phyloP scores from a whole-genome alignment of 208 protist species.

The Crithidia sp. region DNA sequence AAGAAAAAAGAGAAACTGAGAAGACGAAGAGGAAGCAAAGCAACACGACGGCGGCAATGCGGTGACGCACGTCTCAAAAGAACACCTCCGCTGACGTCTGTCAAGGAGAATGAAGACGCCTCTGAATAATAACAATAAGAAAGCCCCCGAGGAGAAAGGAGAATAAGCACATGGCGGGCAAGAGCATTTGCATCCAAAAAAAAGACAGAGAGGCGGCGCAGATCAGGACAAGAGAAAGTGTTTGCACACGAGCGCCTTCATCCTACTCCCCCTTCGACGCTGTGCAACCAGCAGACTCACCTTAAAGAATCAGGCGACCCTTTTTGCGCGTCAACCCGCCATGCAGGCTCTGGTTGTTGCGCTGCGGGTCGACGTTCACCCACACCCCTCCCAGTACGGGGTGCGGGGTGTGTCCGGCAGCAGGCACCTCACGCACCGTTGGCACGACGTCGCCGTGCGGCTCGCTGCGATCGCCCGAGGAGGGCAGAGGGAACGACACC shows the following conservation, averaged over 20 bases:
- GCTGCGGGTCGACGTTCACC: constrained; percentile 11
- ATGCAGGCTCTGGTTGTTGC: constrained; percentile 4
- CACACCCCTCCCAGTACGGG: constrained; percentile 25
- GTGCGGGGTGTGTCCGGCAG: constrained; percentile 9
- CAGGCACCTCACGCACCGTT: neutral
- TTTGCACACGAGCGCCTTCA: neutral
- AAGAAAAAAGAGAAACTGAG: neutral
- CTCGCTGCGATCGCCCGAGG: neutral
- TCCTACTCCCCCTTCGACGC: too few relatives aligned
- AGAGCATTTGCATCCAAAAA: constrained; percentile 4
- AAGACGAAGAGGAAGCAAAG: neutral
- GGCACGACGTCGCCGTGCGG: neutral
- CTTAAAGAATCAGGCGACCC: constrained; percentile 33
- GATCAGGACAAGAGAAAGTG: neutral
- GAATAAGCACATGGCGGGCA: neutral
- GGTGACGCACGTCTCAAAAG: too few relatives aligned
- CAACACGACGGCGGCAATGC: neutral
- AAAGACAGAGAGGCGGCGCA: constrained; percentile 18
- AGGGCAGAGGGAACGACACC: constrained; percentile 5
- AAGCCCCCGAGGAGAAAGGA: constrained; percentile 1
- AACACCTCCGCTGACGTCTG: too few relatives aligned
- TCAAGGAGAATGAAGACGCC: neutral
- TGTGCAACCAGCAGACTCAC: too few relatives aligned
- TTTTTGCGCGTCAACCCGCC: constrained; percentile 28
- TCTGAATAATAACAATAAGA: neutral